Evolutionary conservation across 208 protist species (phyloP).

Genomic region (Porcisia deanei): DNA sequence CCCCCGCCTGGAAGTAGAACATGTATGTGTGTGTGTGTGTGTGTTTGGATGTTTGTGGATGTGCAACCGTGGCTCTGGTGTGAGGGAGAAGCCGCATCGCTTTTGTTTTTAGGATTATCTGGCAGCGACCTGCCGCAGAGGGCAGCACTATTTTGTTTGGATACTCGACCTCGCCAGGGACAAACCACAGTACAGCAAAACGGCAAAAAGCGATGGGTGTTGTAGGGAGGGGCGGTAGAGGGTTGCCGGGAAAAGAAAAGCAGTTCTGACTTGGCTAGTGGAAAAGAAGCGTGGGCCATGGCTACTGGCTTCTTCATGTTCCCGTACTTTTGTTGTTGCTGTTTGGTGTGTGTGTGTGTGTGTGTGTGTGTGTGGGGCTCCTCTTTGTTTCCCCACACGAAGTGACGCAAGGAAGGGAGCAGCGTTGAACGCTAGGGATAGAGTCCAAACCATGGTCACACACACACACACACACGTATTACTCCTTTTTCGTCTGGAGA

Average conservation of each 20-base stretch:
- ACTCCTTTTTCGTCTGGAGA: not conserved
- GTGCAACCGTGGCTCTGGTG: not conserved
- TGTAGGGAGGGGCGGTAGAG: not conserved
- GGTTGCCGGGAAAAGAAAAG: not conserved
- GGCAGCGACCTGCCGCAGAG: constrained; percentile 8
- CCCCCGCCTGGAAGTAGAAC: not conserved
- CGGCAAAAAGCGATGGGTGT: not conserved
- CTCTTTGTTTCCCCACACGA: not conserved
- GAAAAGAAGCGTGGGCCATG: not conserved
- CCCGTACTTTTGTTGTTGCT: too few relatives aligned
- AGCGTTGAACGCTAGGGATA: not conserved
- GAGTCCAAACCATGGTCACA: not conserved
- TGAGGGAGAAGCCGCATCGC: not conserved
- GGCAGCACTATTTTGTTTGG: constrained; percentile 12
- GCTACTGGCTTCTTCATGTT: not conserved
- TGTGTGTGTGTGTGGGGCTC: not conserved
- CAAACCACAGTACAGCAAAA: constrained; percentile 17
- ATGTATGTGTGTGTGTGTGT: not conserved
- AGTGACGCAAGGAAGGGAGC: not conserved
- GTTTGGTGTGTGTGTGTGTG: too few relatives aligned
- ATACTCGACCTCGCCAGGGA: constrained; percentile 26
- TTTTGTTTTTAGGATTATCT: not conserved
- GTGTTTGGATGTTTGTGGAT: not conserved
- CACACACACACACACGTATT: not conserved
- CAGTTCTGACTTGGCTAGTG: not conserved